Conservation (phyloP, 2,329 filamentous ascomycete species). For the Alternaria viburni region DNA sequence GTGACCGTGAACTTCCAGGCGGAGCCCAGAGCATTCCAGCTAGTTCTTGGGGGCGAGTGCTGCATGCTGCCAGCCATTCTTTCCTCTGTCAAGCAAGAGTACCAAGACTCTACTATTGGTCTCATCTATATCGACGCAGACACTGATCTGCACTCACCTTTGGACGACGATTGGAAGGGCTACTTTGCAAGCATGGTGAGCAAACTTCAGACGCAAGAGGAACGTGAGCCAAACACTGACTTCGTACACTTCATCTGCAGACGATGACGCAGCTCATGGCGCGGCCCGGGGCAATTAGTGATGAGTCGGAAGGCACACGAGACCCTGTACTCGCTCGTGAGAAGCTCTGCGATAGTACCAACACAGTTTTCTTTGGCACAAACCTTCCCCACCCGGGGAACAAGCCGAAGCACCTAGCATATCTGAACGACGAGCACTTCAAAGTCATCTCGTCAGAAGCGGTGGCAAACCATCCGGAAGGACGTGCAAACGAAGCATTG, state of each 20-base stretch:
- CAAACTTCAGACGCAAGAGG: neutral
- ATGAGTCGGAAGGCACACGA: neutral
- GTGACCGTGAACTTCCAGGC: neutral
- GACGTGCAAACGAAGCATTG: slow-evolving; percentile 17
- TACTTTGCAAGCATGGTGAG: slow-evolving; percentile 27
- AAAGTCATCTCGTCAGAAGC: slow-evolving; percentile 23
- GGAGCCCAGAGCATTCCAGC: slow-evolving; percentile 10
- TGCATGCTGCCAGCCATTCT: slow-evolving; percentile 24
- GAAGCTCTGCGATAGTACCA: neutral
- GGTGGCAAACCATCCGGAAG: slow-evolving; percentile 16
- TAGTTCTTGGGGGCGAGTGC: slow-evolving; percentile 25
- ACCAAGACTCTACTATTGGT: neutral
- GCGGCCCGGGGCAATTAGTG: slow-evolving; percentile 6
- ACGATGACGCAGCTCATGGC: slow-evolving; percentile 30
- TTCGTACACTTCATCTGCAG: neutral
- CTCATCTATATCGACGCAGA: slow-evolving; percentile 27
- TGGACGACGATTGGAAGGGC: slow-evolving; percentile 12
- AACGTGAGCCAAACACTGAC: neutral
- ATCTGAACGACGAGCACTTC: slow-evolving; percentile 31
- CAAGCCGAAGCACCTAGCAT: slow-evolving; percentile 22
- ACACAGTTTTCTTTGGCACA: slow-evolving; percentile 25
- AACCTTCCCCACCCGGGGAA: slow-evolving; percentile 15
- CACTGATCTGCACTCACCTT: slow-evolving; percentile 22
- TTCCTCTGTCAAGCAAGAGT: slow-evolving; percentile 13
- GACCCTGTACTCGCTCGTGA: neutral